Evolutionary conservation across 2,329 filamentous ascomycete species (phyloP), one percentile per base, ranked within the genome.

Genomic region (Ascochyta clinopodiicola): DNA sequence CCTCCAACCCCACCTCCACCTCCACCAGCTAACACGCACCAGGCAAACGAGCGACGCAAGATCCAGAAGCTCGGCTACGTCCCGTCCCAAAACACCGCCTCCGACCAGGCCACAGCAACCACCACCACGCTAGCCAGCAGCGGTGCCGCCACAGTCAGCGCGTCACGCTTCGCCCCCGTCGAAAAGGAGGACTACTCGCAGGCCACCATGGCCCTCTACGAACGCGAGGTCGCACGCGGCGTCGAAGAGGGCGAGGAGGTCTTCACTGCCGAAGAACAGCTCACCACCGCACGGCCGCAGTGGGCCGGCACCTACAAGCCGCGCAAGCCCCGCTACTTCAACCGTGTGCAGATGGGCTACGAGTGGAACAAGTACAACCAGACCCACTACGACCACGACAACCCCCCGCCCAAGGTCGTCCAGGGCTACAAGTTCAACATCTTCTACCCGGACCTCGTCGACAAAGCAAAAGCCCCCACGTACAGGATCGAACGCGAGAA

Each of bases 281-380:
- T 96, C 24, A 85, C 84, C 9, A 78, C 79, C 5, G 79, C 84
- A 3, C 86, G 86, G 62, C 88, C 91, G 4, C 85, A 88, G 61
- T 96, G 92, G 92, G 88, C 89, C 6, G 86, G 87, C 71, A 92
- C 94, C 76, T 90, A 96, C 75, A 86, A 89, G 35, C 92, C 94
- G 7, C 86, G 95, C 60, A 99, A 98, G 77, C 95, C 95, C 12
- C 87, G 90, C 57, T 98, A 97, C 78, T 99, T 99, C 83, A 98
- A 98, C 73, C 89, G 95, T 36, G 93, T 98, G 42, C 93, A 96
- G 76, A 97, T 97, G 91, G 95, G 95, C 48, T 99, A 98, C 76
- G 95, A 99, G 76, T 99, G 95, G 95, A 99, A 99, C 82, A 99
- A 99, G 78, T 99, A 99, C 83, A 99, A 99, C 72, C 95, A 99